Conservation (phyloP, 2,329 filamentous ascomycete species). For the Epicoccum nigrum region DNA sequence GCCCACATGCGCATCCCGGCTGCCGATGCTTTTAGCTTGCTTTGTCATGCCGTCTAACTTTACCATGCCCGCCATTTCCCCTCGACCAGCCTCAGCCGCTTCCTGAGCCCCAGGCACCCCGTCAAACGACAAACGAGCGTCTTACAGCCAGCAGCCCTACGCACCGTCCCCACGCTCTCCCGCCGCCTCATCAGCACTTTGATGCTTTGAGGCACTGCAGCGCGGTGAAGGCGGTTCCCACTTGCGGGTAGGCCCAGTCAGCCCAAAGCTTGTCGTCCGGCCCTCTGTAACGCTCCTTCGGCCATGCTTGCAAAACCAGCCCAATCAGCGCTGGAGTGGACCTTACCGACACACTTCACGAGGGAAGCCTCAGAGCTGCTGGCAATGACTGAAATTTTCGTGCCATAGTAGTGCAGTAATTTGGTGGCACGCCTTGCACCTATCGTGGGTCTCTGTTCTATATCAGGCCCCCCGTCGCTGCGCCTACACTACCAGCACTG, state of each 20-base stretch:
- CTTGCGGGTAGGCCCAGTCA: slow-evolving; percentile 23
- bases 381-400: neutral
- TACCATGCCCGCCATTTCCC: slow-evolving; percentile 9
- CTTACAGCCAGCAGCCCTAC: slow-evolving; percentile 35
- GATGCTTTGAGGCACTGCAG: slow-evolving; percentile 24
- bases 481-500: slow-evolving; percentile 22
- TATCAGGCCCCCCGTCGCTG: slow-evolving; percentile 19
- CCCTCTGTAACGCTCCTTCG: slow-evolving; percentile 3
- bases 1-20: slow-evolving; percentile 15
- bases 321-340: slow-evolving; percentile 16
- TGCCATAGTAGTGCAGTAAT: slow-evolving; percentile 13
- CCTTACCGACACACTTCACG: slow-evolving; percentile 1
- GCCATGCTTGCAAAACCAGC: slow-evolving; percentile 1
- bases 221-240: slow-evolving; percentile 28
- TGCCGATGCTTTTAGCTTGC: slow-evolving; percentile 22
- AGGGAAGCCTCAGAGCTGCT: slow-evolving; percentile 14
- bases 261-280: slow-evolving; percentile 33
- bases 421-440: slow-evolving; percentile 26
- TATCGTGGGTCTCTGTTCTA: slow-evolving; percentile 23
- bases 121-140: slow-evolving; percentile 22
- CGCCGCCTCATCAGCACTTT: slow-evolving; percentile 38
- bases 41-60: slow-evolving; percentile 27
- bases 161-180: slow-evolving; percentile 34
- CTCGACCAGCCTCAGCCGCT: slow-evolving; percentile 23
- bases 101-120: slow-evolving; percentile 23